These are phyloP conservation scores for Claviceps quebecensis DNA, from an alignment of 2,329 filamentous ascomycete genomes.

Conservation along the genomic window DNA sequence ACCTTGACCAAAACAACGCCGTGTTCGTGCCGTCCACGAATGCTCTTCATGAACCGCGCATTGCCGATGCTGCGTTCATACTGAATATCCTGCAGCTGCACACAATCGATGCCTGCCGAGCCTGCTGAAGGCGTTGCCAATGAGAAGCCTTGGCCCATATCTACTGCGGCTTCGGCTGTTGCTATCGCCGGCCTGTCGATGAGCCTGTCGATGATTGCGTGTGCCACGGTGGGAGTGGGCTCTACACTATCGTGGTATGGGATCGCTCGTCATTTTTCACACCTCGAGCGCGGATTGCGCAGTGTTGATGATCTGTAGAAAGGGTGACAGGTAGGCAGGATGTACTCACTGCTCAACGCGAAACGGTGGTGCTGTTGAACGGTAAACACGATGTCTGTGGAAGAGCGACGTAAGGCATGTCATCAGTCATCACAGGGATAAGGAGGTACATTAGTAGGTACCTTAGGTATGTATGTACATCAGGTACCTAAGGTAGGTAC, in stretches of 20 bases:
- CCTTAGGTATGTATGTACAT: too few species aligned
- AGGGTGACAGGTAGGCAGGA: neutral
- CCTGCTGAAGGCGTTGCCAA: constrained; percentile 83
- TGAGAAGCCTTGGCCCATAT: constrained; percentile 95
- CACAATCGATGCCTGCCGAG: constrained; percentile 83
- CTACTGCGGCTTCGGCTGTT: constrained; percentile 1
- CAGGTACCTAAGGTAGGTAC: too few species aligned
- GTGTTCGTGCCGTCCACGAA: constrained; percentile 78
- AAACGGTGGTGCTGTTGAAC: neutral
- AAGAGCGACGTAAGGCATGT: too few species aligned
- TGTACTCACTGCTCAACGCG: neutral
- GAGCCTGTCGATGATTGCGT: too few species aligned
- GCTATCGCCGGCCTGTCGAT: too few species aligned
- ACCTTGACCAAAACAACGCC: constrained; percentile 90
- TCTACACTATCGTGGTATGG: constrained; percentile 1
- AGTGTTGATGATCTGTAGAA: neutral
- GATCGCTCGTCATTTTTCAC: constrained; percentile 2
- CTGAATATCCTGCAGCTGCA: constrained; percentile 76
- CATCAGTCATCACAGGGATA: too few species aligned
- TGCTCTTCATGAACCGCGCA: constrained; percentile 92
- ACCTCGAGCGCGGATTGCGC: neutral
- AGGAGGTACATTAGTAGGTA: too few species aligned
- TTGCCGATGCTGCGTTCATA: constrained; percentile 89
- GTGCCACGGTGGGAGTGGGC: neutral
- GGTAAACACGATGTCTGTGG: too few species aligned